Evolutionary conservation across 2,329 filamentous ascomycete genomes (phyloP).

Genomic region (Penicillium sp.): DNA sequence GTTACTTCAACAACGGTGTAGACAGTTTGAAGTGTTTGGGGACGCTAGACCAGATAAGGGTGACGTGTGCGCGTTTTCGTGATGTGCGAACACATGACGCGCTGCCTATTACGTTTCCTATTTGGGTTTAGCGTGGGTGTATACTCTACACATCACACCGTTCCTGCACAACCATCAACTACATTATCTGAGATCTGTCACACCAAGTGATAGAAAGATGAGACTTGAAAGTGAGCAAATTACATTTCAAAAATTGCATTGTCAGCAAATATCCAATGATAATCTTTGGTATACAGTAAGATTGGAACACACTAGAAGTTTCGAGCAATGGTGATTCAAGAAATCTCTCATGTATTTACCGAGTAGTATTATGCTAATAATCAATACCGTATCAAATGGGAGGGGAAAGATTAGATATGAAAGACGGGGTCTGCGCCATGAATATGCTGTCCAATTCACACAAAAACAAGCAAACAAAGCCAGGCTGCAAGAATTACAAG

Average conservation of each 20-base stretch:
- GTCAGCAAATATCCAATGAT: neutral
- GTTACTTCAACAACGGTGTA: constrained; percentile 25
- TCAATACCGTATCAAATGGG: neutral
- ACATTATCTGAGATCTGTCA: neutral
- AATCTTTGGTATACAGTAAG: neutral
- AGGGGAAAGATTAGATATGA: neutral
- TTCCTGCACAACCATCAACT: neutral
- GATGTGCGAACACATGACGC: constrained; percentile 7
- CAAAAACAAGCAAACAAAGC: constrained; percentile 6
- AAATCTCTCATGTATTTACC: constrained; percentile 11
- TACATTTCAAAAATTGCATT: too few species aligned
- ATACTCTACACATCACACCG: neutral
- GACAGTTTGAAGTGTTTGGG: constrained; percentile 1
- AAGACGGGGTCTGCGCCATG: constrained; percentile 6
- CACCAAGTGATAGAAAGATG: neutral
- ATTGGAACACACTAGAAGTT: neutral
- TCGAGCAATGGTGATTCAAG: neutral
- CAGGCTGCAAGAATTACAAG: constrained; percentile 15
- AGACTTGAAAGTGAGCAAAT: neutral
- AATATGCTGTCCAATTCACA: constrained; percentile 13
- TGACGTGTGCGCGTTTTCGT: constrained; percentile 18
- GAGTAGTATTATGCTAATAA: constrained; percentile 14
- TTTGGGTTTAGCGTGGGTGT: constrained; percentile 8
- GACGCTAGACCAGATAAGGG: constrained; percentile 18
- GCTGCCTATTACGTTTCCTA: constrained; percentile 19